A percentile compares a stretch with the other conserved stretches of the same genome.
phyloP scores from a whole-genome alignment of 768 basidiomycete genomes.

The Rhizopogon vesiculosus region DNA sequence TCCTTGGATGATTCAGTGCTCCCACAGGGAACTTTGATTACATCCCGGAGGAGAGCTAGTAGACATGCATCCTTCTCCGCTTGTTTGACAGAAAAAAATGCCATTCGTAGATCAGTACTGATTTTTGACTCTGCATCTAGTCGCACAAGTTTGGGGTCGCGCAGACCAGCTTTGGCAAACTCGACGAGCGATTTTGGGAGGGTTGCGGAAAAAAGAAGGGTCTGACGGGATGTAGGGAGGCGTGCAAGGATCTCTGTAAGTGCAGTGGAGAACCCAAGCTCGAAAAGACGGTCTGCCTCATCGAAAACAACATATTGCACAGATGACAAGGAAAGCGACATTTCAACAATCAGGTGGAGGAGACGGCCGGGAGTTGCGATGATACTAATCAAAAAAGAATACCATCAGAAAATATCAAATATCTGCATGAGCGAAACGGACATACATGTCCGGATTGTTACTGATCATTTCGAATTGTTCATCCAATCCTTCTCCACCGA shows the following conservation, averaged over 20 bases:
- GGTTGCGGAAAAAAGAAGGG: conserved; percentile 93
- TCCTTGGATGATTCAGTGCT: conserved; percentile 25
- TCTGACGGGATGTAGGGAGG: conserved; percentile 83
- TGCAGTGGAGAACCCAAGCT: conserved; percentile 94
- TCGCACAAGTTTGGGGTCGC: conserved; percentile 92
- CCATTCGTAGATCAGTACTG: conserved; percentile 88
- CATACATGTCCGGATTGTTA: conserved; percentile 92
- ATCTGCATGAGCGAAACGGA: conserved; percentile 14
- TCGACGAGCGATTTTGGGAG: conserved; percentile 94
- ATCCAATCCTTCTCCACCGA: conserved; percentile 93
- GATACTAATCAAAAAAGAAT: conserved; percentile 47
- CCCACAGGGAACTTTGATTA: conserved; percentile 75
- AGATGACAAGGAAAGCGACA: conserved; percentile 87
- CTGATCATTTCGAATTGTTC: conserved; percentile 96
- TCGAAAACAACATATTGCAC: conserved; percentile 93
- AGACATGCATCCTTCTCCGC: conserved; percentile 93
- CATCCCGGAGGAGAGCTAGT: conserved; percentile 77
- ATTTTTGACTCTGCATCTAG: conserved; percentile 96
- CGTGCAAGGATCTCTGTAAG: conserved; percentile 89
- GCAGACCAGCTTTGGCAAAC: conserved; percentile 96
- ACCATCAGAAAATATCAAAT: conserved; percentile 7
- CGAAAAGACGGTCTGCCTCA: conserved; percentile 97
- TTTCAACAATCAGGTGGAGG: conserved; percentile 94
- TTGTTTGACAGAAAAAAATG: conserved; percentile 89
- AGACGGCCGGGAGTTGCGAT: conserved; percentile 98